These are phyloP conservation scores for Pyrus hybrid DNA, from an alignment of 331 rosid genomes.

Conservation along the genomic window DNA sequence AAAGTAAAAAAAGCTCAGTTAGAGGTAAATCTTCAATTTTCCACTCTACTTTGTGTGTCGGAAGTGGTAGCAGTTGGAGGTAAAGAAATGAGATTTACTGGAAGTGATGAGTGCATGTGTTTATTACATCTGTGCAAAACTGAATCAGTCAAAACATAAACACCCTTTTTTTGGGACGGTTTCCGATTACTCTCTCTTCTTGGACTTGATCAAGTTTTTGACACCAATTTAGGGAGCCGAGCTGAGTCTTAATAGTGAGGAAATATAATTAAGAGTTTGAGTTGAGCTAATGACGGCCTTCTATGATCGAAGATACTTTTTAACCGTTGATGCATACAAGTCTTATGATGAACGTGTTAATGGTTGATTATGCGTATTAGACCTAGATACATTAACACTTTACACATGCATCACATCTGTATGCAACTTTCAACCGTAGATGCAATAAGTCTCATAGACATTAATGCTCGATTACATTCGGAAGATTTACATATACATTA, in stretches of 20 bases:
- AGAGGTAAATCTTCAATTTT: background rate
- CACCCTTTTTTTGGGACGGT: background rate
- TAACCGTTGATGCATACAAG: background rate
- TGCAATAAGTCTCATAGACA: background rate
- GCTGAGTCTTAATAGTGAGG: background rate
- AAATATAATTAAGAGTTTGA: background rate
- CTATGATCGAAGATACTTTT: no score
- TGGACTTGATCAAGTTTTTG: background rate
- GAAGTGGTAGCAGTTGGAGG: background rate
- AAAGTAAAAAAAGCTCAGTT: background rate
- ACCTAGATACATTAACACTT: background rate
- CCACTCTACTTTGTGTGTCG: background rate
- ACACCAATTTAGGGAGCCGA: background rate
- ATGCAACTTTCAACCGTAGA: background rate
- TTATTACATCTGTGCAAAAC: background rate
- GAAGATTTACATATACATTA: background rate
- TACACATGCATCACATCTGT: rapidly evolving
- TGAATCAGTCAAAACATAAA: background rate
- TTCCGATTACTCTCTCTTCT: background rate
- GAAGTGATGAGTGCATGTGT: background rate
- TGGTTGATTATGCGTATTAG: background rate
- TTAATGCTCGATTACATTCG: background rate
- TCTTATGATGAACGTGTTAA: background rate
- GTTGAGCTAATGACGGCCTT: background rate
- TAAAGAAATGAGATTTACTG: background rate